Base-by-base conservation (phyloP, 2,329 filamentous ascomycete genomes). In the Gyromitra esculenta region DNA sequence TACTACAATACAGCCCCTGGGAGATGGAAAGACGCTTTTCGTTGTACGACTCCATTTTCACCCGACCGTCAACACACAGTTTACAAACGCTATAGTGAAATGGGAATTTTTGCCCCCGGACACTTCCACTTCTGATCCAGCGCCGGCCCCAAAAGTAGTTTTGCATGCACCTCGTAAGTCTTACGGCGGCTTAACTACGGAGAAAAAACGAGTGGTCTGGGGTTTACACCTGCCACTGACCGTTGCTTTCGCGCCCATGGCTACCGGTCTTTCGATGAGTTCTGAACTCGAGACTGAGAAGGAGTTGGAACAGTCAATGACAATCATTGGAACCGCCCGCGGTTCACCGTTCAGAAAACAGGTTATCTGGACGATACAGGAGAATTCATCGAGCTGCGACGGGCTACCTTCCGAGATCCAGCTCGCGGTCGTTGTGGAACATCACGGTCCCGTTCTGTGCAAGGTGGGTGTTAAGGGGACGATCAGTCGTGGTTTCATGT, bases 371-470 rank as follows among this genome's bases (percentile, higher is more conserved):
- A 64, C 60, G 9, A 31, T 64, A 31, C 15, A 45, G 21, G 60
- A 64, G 60, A 64, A 64, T 64, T 4, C 37, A n/a, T 64, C 41
- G 41, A 48, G 60, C 37, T 15, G 39, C 4, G 35, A 48, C 41
- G 60, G 60, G 15, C n/a, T 64, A 41, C 60, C 60, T 48, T 64
- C 60, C 5, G 60, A 64, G 41, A n/a, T 64, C 7, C 60, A 64
- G 41, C 60, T 64, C 3, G 21, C 39, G 21, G 60, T 21, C 7
- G 60, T 64, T 48, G 41, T 64, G 1, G 60, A 64, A 18, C 60
- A 64, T 5, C 41, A 50, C 1, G 60, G 60, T 1, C 60, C 41
- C 18, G 13, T 64, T 35, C n/a, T 64, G 60, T 64, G 60, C 15
- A 64, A 64, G 21, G 41, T 64, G 21, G 39, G 60, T 15, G 60